Conservation (phyloP, 305 asterid genomes). For the Fraxinus greggii region DNA sequence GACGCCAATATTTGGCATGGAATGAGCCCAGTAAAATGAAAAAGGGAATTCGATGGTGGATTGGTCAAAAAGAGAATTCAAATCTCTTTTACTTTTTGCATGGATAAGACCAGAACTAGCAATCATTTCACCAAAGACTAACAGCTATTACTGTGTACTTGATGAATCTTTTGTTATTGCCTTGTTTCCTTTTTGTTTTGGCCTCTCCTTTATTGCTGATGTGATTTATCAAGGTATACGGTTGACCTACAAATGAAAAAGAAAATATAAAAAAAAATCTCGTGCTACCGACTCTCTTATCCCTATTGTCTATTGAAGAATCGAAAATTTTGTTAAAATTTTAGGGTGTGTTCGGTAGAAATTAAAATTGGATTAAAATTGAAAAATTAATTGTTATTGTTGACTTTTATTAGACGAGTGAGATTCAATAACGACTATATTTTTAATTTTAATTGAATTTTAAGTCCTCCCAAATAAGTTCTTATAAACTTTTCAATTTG, state of each 20-base stretch:
- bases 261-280: too few species aligned
- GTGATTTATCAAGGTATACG: constrained; percentile 22
- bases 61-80: constrained; percentile 31
- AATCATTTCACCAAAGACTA: constrained; percentile 28
- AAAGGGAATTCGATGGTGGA: constrained; percentile 20
- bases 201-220: constrained; percentile 17
- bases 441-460: too few species aligned
- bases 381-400: too few species aligned
- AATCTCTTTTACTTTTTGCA: constrained; percentile 31
- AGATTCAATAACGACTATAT: too few species aligned
- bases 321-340: too few species aligned
- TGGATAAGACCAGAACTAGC: constrained; percentile 28
- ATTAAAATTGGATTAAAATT: too few species aligned
- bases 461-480: too few species aligned
- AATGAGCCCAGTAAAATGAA: constrained; percentile 32
- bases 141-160: constrained; percentile 16
- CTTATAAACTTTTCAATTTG: too few species aligned
- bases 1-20: constrained; percentile 67
- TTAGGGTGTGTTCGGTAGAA: too few species aligned
- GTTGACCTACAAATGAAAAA: neutral
- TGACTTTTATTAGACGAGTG: too few species aligned
- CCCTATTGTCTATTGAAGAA: too few species aligned
- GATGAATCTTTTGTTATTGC: constrained; percentile 27
- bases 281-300: too few species aligned
- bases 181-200: neutral